Base-by-base conservation (phyloP, 1,139 yeast species). In the Candida freyschussii region DNA sequence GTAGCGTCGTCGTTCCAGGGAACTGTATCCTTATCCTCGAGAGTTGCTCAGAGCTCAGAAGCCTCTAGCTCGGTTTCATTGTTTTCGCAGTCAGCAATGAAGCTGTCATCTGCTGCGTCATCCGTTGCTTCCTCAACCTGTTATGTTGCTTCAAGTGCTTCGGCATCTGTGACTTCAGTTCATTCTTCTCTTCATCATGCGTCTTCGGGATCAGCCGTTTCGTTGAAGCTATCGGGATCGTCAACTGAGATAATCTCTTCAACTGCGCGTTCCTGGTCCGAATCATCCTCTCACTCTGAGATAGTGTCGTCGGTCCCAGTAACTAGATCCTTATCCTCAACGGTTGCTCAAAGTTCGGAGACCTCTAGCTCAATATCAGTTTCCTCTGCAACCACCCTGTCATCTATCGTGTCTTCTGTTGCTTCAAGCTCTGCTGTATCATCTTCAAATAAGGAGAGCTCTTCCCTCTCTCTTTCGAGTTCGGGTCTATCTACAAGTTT, bases 41-140 rank as follows among this genome's bases (percentile, higher is more conserved):
- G 13, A 7, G 13, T 21, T 21, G 24, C 24, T 21, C 7, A 7
- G 8, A n/a, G n/a, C n/a, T n/a, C n/a, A n/a, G n/a, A n/a, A n/a
- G n/a, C n/a, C n/a, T n/a, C n/a, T n/a, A n/a, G n/a, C n/a, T n/a
- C n/a, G n/a, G n/a, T n/a, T n/a, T n/a, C n/a, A 27, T n/a, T n/a
- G n/a, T n/a, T 14, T 8, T 10, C 16, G 14, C 17, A 17, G 17
- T 24, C 28, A 21, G 21, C 21, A 18, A 22, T 17, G 17, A 20
- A 7, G 13, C n/a, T n/a, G n/a, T n/a, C 22, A 12, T 10, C 30
- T 12, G 25, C 19, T 11, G 13, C 32, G 13, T 21, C 33, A 9
- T 22, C 21, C 13, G 12, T 16, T 32, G 29, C 27, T 5, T 10
- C 23, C 8, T n/a, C 29, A 9, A 13, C 26, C 7, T 12, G 11